Conservation (phyloP, 2,329 filamentous ascomycete genomes). For the Trichoderma asperellum region DNA sequence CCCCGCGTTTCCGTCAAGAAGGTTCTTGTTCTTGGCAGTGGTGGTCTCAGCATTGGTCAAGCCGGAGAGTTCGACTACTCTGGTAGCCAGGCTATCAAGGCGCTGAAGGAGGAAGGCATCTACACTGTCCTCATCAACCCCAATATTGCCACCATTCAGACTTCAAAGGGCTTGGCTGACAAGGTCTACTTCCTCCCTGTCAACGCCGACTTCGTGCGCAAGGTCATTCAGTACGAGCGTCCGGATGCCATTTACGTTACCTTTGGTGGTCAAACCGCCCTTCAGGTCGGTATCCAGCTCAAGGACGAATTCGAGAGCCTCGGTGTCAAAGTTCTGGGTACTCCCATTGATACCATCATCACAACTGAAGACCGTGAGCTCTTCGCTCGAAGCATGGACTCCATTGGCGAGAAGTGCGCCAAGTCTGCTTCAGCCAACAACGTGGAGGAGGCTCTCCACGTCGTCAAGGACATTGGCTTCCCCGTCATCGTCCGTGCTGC, state of each 20-base stretch:
- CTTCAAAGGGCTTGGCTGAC: conserved; percentile 94
- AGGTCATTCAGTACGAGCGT: conserved; percentile 92
- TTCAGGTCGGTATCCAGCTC: conserved; percentile 95
- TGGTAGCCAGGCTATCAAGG: conserved; percentile 97
- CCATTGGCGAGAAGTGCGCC: conserved; percentile 95
- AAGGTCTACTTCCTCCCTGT: conserved; percentile 99
- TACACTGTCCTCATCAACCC: conserved; percentile 99
- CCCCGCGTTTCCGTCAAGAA: conserved; percentile 89
- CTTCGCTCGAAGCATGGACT: conserved; percentile 97
- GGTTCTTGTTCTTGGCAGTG: conserved; percentile 89
- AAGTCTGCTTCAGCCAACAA: conserved; percentile 93
- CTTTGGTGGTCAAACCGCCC: conserved; percentile 94
- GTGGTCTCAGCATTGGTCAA: conserved; percentile 95
- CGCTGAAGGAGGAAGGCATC: conserved; percentile 94
- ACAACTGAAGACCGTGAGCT: conserved; percentile 97
- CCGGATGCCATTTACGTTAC: conserved; percentile 98
- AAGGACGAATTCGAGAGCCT: conserved; percentile 95
- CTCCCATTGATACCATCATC: conserved; percentile 96
- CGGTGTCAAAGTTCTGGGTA: conserved; percentile 92
- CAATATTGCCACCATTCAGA: conserved; percentile 98
- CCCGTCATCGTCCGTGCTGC: conserved; percentile 97
- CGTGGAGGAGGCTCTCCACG: conserved; percentile 84
- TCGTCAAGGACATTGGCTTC: conserved; percentile 89
- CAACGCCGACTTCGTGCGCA: conserved; percentile 94
- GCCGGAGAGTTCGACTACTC: conserved; percentile 99